A percentile compares a stretch with the other conserved stretches of the same genome.
phyloP scores from a whole-genome alignment of 2,329 filamentous ascomycete genomes.

The Ceratocystis harringtonii region DNA sequence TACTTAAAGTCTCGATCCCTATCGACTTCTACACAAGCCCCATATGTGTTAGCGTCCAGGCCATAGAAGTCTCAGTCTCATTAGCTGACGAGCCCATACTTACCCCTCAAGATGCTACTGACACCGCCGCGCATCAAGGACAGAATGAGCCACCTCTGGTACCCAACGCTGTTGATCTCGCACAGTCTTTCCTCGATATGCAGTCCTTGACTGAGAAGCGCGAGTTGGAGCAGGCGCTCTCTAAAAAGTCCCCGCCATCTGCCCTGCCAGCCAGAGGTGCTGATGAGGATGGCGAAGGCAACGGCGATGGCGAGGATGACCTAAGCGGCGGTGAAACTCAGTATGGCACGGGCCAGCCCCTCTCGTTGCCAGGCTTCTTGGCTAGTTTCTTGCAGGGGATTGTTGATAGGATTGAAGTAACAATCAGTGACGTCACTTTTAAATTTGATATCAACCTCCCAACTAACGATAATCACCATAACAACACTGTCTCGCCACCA shows the following conservation, averaged over 20 bases:
- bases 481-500: not conserved
- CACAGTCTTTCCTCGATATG: constrained; percentile 62
- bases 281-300: constrained; percentile 44
- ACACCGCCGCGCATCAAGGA: not conserved
- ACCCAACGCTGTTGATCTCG: constrained; percentile 57
- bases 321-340: constrained; percentile 38
- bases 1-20: constrained; percentile 68
- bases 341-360: constrained; percentile 53
- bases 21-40: constrained; percentile 77
- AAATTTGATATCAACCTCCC: constrained; percentile 44
- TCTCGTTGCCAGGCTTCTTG: constrained; percentile 56
- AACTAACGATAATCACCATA: constrained; percentile 18
- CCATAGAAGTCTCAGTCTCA: constrained; percentile 55
- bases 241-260: constrained; percentile 31
- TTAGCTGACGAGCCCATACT: constrained; percentile 24
- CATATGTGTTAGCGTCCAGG: constrained; percentile 68
- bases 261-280: constrained; percentile 39
- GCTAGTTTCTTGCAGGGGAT: constrained; percentile 60
- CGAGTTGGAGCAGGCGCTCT: constrained; percentile 53
- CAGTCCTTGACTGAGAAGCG: constrained; percentile 50
- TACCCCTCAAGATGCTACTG: not conserved
- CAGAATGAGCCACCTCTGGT: constrained; percentile 28
- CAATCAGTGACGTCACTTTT: constrained; percentile 49
- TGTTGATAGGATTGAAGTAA: constrained; percentile 53
- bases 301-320: constrained; percentile 43